A percentile compares a stretch with the other conserved stretches of the same genome.
phyloP scores from a whole-genome alignment of 2,329 filamentous ascomycete species.

The Talaromyces sp. region DNA sequence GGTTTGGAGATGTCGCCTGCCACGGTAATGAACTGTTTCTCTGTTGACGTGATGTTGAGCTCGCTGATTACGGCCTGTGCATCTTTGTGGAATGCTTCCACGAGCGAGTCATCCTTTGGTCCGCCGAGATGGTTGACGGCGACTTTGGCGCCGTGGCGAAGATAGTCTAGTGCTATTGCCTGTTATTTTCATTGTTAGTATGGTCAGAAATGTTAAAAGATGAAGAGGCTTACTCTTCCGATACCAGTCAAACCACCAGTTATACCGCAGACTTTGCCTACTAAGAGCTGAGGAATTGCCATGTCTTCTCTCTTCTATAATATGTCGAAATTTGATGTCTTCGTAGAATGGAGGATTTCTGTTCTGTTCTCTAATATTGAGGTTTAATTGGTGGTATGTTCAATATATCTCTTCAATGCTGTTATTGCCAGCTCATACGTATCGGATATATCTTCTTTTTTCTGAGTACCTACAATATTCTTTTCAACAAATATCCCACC shows the following conservation, averaged over 20 bases:
- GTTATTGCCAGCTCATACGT: neutral
- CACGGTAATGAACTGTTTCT: slow-evolving; percentile 38
- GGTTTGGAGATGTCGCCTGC: slow-evolving; percentile 74
- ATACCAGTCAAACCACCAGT: slow-evolving; percentile 86
- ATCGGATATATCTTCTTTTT: neutral
- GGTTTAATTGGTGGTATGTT: neutral
- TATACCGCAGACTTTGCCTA: slow-evolving; percentile 76
- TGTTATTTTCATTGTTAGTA: slow-evolving; percentile 18
- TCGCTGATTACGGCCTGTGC: slow-evolving; percentile 46
- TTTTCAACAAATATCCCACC: neutral
- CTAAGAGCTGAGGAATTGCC: slow-evolving; percentile 53
- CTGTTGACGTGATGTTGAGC: neutral
- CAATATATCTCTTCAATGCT: neutral
- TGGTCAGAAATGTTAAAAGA: neutral
- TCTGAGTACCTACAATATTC: neutral
- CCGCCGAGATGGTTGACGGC: slow-evolving; percentile 73
- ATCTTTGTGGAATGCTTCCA: slow-evolving; percentile 32
- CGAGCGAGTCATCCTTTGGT: slow-evolving; percentile 29
- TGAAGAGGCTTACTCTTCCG: slow-evolving; percentile 52
- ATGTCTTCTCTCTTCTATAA: slow-evolving; percentile 20
- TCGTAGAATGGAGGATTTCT: too few species aligned
- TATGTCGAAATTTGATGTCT: neutral
- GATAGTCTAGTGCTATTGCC: slow-evolving; percentile 76
- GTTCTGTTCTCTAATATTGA: neutral
- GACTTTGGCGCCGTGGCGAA: slow-evolving; percentile 73